phyloP scores from a whole-genome alignment of 106 monocot species.

The Allium sativum region DNA sequence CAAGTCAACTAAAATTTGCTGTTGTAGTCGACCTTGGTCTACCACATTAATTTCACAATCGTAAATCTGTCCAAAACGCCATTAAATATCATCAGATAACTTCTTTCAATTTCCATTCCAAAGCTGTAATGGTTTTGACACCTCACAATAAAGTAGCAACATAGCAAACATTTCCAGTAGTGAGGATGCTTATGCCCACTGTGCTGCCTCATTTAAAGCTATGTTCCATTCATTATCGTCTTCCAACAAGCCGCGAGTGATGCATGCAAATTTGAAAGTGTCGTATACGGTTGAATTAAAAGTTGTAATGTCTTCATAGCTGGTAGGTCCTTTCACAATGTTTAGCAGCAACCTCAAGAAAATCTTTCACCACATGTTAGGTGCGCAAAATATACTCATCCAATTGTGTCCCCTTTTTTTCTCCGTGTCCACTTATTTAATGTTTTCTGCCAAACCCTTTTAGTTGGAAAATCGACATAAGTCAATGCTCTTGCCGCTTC shows the following conservation, averaged over 20 bases:
- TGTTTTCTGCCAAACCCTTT: neutral
- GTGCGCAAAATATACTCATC: neutral
- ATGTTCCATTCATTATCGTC: conserved; percentile 1
- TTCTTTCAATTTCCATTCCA: too few species aligned
- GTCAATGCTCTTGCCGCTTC: conserved; percentile 1
- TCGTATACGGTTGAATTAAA: neutral
- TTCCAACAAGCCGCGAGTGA: neutral
- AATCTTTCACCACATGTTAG: neutral
- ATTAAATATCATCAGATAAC: too few species aligned
- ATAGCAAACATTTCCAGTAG: too few species aligned
- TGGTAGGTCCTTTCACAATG: neutral
- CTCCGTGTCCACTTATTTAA: neutral
- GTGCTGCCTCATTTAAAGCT: neutral
- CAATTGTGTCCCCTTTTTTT: neutral
- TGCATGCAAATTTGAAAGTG: neutral
- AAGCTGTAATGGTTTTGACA: too few species aligned
- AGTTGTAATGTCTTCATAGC: neutral
- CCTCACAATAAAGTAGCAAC: too few species aligned
- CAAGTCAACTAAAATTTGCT: too few species aligned
- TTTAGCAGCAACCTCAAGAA: neutral
- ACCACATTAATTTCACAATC: too few species aligned
- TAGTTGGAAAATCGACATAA: conserved; percentile 10
- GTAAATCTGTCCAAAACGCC: too few species aligned
- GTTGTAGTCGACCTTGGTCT: too few species aligned
- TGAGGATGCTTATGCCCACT: too few species aligned